Conservation (phyloP, 225 moss, liverwort and hornwort genomes). For the Antitrichia curtipendula region DNA sequence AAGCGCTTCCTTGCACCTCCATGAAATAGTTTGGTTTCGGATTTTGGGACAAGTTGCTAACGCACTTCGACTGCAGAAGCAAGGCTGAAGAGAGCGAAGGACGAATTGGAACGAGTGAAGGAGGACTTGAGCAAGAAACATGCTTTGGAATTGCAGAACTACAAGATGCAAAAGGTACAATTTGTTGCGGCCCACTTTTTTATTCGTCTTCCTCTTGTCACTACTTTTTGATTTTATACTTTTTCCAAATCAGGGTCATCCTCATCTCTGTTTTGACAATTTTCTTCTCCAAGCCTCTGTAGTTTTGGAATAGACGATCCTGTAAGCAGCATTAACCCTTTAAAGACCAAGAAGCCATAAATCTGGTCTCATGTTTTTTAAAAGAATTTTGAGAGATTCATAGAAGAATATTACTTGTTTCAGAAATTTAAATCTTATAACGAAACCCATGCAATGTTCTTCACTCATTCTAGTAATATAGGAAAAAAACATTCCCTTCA, state of each 20-base stretch:
- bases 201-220: neutral
- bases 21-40: neutral
- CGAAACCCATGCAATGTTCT: neutral
- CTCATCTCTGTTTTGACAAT: neutral
- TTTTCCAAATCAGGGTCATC: neutral
- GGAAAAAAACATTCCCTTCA: neutral
- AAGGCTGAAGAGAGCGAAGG: conserved; percentile 3
- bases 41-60: neutral
- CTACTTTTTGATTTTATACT: no score
- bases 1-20: neutral
- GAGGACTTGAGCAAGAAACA: conserved; percentile 14
- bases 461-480: neutral
- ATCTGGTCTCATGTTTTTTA: no score
- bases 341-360: neutral
- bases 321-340: neutral
- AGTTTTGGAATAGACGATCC: neutral
- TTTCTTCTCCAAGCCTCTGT: neutral
- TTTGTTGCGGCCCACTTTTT: neutral
- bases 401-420: neutral
- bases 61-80: neutral
- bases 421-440: neutral
- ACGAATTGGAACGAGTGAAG: conserved; percentile 19
- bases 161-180: conserved; percentile 40
- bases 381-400: neutral
- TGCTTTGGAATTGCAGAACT: conserved; percentile 25